Base-by-base conservation (phyloP, 345 rosid species). In the Arabidopsis arenosa region DNA sequence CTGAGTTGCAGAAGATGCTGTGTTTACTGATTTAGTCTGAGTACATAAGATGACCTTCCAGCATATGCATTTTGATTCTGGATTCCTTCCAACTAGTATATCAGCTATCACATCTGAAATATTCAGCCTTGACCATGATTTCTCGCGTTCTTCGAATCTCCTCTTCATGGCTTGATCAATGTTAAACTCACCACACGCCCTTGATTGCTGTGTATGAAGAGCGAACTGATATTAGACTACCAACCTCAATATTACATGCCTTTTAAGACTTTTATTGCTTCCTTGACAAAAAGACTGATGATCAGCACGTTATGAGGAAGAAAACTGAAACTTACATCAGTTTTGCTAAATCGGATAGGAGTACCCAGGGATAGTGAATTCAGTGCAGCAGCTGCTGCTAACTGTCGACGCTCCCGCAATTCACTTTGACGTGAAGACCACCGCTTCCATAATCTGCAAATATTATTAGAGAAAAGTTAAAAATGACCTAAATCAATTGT, bases 51-150 rank as follows among this genome's bases (percentile, higher is more conserved):
- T 63, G 79, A 95, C 75, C 82, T 90, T 92, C 99, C 98, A 95
- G 84, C 88, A 88, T 32, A 89, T 75, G 83, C 87, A 92, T 74
- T 81, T 81, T 21, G 87, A 88, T 77, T 78, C 83, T 11, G 90
- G 93, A 73, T 89, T 85, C 82, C 86, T 86, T 68, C 71, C 58
- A 49, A 79, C 74, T 59, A 90, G 82, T 69, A 75, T 82, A 55
- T 75, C 79, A 17, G 81, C 85, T 59, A 78, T 60, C 83, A 84
- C 88, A 61, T 92, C 97, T 55, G 97, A 89, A 75, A 92, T 88
- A 80, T 92, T 92, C 80, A 92, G 85, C 82, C 75, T 89, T 60
- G 90, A 89, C 92, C 93, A 92, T 69, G 99, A 95, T 72, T 63
- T 82, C 70, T 86, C 82, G 7, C 80, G 86, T 78, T 83, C 93